Base-by-base conservation (phyloP, 1,139 yeast species). In the Pichia sp. region DNA sequence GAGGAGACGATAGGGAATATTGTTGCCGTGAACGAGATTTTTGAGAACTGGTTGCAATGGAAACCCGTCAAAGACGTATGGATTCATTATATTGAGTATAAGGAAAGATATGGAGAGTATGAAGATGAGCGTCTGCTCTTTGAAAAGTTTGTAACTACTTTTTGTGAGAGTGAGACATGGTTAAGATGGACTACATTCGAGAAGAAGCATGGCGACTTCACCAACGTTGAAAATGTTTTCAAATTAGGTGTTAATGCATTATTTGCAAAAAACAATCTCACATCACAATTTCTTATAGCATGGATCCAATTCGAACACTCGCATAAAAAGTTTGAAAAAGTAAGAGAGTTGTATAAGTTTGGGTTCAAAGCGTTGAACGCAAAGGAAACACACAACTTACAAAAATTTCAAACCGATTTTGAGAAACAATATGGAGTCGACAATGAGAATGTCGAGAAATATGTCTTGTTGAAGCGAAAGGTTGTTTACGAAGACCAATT, bases 21-120 rank as follows among this genome's bases (percentile, higher is more conserved):
- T 53, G 70, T 74, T 10, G 84, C 84, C 40, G 86, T 87, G 8
- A 70, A 96, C 54, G 72, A 73, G 13, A 75, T 92, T 6, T 92
- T 87, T 70, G 84, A 85, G 58, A 75, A 87, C 57, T 93, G 99
- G 99, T 72, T 88, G 58, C 72, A 75, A 23, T 88, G 96, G 90
- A 82, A 79, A 54, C 87, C 89, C 1, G 78, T 77, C 13, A 72
- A 75, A 1, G 70, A 75, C 1, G 90, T 88, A 0, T 92, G 96
- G 95, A 81, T 78, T 52, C 82, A 93, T 2, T 92, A 81, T 66
- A 72, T 89, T 40, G 79, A 79, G 56, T 83, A 90, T 70, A 96
- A 90, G 67, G 77, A 74, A 54, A 72, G 97, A 50, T 82, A 85
- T 62, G 79, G 77, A 11, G 88, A 87, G 60, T 74, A 68, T 50